These are phyloP conservation scores for Anthracocystis setariae DNA, from an alignment of 1,284 basidiomycete species.

Conservation along the genomic window DNA sequence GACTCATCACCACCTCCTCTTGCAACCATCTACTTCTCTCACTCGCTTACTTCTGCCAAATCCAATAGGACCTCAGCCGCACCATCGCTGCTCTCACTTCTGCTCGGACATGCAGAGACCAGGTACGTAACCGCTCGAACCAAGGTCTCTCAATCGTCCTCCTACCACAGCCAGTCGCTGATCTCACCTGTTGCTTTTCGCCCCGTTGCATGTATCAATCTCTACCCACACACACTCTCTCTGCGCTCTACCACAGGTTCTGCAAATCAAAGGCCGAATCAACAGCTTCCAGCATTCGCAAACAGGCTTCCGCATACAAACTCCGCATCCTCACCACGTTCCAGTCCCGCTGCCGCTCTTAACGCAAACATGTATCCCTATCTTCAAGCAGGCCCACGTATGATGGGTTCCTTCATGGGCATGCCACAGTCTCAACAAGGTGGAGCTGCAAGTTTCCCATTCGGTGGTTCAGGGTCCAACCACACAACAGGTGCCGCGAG, in stretches of 20 bases:
- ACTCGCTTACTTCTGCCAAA: not conserved
- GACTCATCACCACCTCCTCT: conserved; percentile 10
- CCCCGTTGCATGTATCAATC: not conserved
- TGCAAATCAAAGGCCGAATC: conserved; percentile 38
- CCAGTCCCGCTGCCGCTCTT: conserved; percentile 24
- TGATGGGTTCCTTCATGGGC: conserved; percentile 50
- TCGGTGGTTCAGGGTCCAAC: conserved; percentile 50
- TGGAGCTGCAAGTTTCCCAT: conserved; percentile 46
- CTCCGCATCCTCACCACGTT: conserved; percentile 23
- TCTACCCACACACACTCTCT: too few species aligned
- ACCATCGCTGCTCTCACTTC: conserved; percentile 11
- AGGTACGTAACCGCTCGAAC: conserved; percentile 20
- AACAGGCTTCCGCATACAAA: conserved; percentile 40
- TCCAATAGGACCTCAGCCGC: conserved; percentile 6
- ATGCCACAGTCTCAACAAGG: conserved; percentile 54
- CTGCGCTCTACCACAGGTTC: conserved; percentile 22
- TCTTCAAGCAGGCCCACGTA: conserved; percentile 51
- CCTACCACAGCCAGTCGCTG: not conserved
- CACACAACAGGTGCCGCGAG: conserved; percentile 49
- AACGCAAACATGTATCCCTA: conserved; percentile 51
- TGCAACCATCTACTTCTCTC: too few species aligned
- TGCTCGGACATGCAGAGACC: conserved; percentile 49
- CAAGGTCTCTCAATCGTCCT: not conserved
- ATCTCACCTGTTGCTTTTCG: not conserved
- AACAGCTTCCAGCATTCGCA: conserved; percentile 35